phyloP scores from a whole-genome alignment of 2,329 filamentous ascomycete species.

The Trichoderma harzianum region DNA sequence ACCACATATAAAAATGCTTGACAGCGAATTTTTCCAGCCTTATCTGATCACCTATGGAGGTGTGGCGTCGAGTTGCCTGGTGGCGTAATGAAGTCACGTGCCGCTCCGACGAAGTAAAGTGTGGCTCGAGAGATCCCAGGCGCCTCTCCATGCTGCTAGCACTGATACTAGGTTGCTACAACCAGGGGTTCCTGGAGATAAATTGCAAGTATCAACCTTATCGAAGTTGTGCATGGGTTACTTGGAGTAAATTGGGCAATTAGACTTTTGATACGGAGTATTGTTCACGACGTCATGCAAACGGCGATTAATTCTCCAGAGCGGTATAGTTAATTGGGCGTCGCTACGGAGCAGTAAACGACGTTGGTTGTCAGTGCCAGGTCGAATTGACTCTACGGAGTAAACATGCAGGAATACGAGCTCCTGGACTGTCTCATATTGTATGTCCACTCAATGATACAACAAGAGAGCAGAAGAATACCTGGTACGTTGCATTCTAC shows the following conservation, averaged over 20 bases:
- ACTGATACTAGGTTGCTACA: not conserved
- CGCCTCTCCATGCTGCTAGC: not conserved
- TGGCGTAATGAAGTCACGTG: not conserved
- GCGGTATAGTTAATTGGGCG: not conserved
- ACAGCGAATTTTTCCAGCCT: slow-evolving; percentile 25
- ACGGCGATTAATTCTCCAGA: not conserved
- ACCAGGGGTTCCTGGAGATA: not conserved
- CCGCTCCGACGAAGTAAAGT: not conserved
- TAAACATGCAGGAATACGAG: not conserved
- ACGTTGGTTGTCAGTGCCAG: not conserved
- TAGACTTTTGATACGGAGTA: not conserved
- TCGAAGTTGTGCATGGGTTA: not conserved
- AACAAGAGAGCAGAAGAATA: not conserved
- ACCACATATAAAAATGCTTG: slow-evolving; percentile 5
- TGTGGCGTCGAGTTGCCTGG: slow-evolving; percentile 1
- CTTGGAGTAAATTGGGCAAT: not conserved
- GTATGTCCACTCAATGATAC: not conserved
- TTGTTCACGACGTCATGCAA: not conserved
- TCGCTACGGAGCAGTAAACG: not conserved
- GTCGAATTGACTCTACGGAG: not conserved
- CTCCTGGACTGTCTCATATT: not conserved
- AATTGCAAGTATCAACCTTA: not conserved
- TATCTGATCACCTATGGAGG: slow-evolving; percentile 13
- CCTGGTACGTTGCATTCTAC: not conserved
- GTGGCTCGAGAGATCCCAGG: not conserved